These are phyloP conservation scores for Boechera stricta DNA, from an alignment of 345 rosid genomes.

Conservation along the genomic window DNA sequence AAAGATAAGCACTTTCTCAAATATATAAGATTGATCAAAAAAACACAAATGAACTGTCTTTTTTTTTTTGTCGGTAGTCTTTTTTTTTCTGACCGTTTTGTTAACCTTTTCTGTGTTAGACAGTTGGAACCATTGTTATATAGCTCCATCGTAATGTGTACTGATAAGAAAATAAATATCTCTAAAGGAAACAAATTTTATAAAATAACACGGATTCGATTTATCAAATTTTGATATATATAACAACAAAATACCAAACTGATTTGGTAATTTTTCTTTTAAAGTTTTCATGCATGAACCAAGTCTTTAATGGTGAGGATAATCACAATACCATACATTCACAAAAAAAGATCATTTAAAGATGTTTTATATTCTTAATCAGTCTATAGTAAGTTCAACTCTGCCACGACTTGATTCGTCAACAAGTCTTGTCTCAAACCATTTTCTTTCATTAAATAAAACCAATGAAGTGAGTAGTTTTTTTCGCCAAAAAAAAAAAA, in stretches of 20 bases:
- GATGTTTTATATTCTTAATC: background rate
- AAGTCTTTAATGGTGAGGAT: background rate
- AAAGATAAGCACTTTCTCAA: slow-evolving; percentile 37
- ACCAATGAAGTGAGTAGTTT: too few relatives aligned
- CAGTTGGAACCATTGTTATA: slow-evolving; percentile 40
- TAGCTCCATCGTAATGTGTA: slow-evolving; percentile 6
- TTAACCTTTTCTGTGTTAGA: slow-evolving; percentile 38
- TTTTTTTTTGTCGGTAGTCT: slow-evolving; percentile 44
- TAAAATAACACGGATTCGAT: background rate
- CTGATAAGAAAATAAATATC: background rate
- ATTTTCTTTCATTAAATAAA: too few relatives aligned
- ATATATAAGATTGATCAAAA: background rate
- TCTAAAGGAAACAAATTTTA: background rate
- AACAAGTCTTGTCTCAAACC: background rate
- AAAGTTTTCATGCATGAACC: background rate
- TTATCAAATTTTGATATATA: background rate
- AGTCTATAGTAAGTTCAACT: background rate
- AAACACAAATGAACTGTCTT: slow-evolving; percentile 25
- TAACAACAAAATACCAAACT: background rate
- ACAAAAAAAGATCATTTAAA: background rate
- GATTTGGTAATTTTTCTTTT: background rate
- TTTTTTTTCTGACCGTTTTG: slow-evolving; percentile 39
- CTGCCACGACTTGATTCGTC: background rate
- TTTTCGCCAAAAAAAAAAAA: too few relatives aligned
- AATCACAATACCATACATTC: background rate